Percentiles rank a stretch among this genome's conserved stretches.
Evolutionary conservation across 2,329 filamentous ascomycete genomes (phyloP).

Genomic region (Neurospora crassa): DNA sequence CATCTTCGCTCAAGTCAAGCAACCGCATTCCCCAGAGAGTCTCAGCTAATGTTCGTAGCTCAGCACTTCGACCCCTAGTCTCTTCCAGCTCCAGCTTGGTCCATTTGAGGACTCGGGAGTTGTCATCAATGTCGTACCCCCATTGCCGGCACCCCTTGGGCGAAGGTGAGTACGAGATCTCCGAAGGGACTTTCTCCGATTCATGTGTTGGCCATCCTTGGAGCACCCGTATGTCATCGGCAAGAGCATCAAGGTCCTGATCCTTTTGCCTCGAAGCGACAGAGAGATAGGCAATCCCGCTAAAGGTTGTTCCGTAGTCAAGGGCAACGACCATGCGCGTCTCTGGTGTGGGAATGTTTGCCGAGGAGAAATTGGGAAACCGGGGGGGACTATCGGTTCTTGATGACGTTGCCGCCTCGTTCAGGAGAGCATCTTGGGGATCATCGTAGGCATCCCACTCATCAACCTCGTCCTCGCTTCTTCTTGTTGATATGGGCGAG

Average conservation of each 20-base stretch:
- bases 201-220: slow-evolving; percentile 9
- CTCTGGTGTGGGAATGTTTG: background rate
- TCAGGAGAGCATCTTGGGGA: background rate
- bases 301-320: slow-evolving; percentile 15
- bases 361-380: background rate
- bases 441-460: background rate
- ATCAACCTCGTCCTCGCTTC: background rate
- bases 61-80: slow-evolving; percentile 4
- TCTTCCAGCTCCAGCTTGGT: slow-evolving; percentile 15
- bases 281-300: slow-evolving; percentile 12
- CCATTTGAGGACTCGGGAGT: slow-evolving; percentile 12
- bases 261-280: slow-evolving; percentile 9
- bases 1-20: slow-evolving; percentile 9
- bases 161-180: slow-evolving; percentile 12
- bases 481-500: background rate
- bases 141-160: slow-evolving; percentile 12
- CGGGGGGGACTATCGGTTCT: background rate
- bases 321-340: slow-evolving; percentile 4
- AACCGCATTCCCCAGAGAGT: slow-evolving; percentile 7
- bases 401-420: background rate
- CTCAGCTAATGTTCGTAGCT: slow-evolving; percentile 9
- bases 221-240: slow-evolving; percentile 12
- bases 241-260: slow-evolving; percentile 6
- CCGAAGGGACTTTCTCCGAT: slow-evolving; percentile 11
- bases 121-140: slow-evolving; percentile 15